Evolutionary conservation across 768 basidiomycete species (phyloP), one percentile per base, ranked within the genome.

Genomic region (Gymnopilus junonius): DNA sequence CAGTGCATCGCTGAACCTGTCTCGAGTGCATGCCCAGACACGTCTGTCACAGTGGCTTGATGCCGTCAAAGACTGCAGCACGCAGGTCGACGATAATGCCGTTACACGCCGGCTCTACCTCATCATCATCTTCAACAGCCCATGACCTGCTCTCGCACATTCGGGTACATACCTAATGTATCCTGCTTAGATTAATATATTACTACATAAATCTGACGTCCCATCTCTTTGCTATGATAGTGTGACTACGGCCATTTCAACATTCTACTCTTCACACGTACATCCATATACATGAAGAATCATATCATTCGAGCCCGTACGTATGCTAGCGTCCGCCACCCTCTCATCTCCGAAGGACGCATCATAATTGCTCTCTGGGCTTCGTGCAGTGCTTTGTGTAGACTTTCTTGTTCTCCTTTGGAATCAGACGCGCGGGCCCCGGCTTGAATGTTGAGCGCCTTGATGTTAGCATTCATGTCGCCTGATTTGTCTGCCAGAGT

Each of bases 321-420:
- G 76, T 82, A 87, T 17, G 85, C 88, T 62, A 93, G 70, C 25
- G 82, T 81, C 67, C 80, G 74, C 92, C 91, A 93, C 58, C 79
- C 84, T 32, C 67, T 73, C 58, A 69, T 35, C 20, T 82, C 79
- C 68, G 83, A 86, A 17, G 89, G 89, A 2, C 81, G 75, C 50
- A 92, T 77, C 81, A 87, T 81, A 53, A 92, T 78, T 1, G 86
- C 86, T 69, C 85, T 85, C 69, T 92, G 90, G 12, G 87, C 86
- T 57, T 80, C 77, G 20, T 72, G 76, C 51, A 81, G 69, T 2
- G 83, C 83, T 65, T 73, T 65, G 60, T 53, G 50, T 48, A 55
- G 20, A 35, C 11, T 11, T 27, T 17, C 29, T 37, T 23, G 43
- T 17, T 63, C 55, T 43, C 34, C 55, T 25, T 25, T 8, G 31